These are phyloP conservation scores for Euclidium syriacum DNA, from an alignment of 345 rosid species.

Conservation along the genomic window DNA sequence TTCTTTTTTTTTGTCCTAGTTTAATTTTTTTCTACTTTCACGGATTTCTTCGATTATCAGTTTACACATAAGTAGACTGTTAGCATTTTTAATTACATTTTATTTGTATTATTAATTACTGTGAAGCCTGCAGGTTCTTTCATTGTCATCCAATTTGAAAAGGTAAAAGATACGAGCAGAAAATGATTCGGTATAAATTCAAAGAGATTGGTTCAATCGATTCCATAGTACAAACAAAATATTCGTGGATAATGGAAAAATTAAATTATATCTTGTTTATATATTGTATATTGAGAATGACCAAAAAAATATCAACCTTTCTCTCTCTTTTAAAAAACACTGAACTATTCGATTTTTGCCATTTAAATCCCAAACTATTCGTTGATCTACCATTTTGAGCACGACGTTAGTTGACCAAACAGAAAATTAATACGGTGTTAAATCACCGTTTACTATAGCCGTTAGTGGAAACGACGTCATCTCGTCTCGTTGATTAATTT, in stretches of 20 bases:
- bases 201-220: conserved; percentile 3
- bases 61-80: conserved; percentile 2
- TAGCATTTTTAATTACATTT: background rate
- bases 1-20: no score
- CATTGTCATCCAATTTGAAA: conserved; percentile 20
- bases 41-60: background rate
- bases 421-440: no score
- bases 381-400: no score
- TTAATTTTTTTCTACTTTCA: background rate
- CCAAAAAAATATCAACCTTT: no score
- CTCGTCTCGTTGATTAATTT: no score
- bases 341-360: no score
- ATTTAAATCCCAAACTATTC: no score
- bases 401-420: no score
- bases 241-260: background rate
- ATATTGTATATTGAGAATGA: no score
- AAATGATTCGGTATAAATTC: background rate
- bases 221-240: conserved; percentile 5
- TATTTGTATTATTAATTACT: background rate
- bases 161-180: conserved; percentile 12
- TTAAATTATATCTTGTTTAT: background rate
- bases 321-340: no score
- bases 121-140: conserved; percentile 11
- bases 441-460: no score
- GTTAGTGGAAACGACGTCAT: no score